Evolutionary conservation across 441 rosid genomes (phyloP).

Genomic region (Pelargonium citronellum): DNA sequence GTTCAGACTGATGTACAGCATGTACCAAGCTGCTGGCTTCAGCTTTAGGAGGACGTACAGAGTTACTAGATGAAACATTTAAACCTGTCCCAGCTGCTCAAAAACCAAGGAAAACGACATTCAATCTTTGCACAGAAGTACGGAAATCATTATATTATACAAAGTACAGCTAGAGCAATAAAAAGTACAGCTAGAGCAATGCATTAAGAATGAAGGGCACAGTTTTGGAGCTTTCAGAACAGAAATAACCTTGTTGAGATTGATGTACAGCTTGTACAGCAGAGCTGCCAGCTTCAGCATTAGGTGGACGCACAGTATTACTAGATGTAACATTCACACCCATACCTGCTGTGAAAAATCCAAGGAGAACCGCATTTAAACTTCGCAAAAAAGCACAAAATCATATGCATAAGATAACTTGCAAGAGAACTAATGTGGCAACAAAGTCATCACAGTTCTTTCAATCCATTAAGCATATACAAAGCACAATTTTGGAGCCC

Average conservation of each 20-base stretch:
- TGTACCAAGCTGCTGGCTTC: neutral
- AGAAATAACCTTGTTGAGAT: neutral
- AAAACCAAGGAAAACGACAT: neutral
- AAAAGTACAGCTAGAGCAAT: neutral
- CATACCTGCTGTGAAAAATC: too few species aligned
- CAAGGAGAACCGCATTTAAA: too few species aligned
- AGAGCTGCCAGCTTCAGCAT: neutral
- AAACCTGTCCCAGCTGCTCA: neutral
- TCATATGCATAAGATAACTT: too few species aligned
- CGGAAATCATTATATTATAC: neutral
- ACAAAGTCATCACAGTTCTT: too few species aligned
- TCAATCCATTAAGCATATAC: too few species aligned
- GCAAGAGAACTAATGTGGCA: too few species aligned
- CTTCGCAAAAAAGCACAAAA: too few species aligned
- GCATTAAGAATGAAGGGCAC: neutral
- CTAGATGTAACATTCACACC: neutral
- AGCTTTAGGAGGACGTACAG: neutral
- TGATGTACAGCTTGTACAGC: neutral
- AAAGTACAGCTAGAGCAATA: neutral
- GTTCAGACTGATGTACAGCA: neutral
- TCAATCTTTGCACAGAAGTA: neutral
- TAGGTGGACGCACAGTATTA: constrained; percentile 1
- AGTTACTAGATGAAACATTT: neutral
- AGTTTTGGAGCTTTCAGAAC: neutral
- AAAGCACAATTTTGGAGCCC: too few species aligned